Evolutionary conservation across 495 filamentous ascomycete genomes (phyloP), one percentile per base, ranked within the genome.

Genomic region (Lasiosphaeris hirsuta): DNA sequence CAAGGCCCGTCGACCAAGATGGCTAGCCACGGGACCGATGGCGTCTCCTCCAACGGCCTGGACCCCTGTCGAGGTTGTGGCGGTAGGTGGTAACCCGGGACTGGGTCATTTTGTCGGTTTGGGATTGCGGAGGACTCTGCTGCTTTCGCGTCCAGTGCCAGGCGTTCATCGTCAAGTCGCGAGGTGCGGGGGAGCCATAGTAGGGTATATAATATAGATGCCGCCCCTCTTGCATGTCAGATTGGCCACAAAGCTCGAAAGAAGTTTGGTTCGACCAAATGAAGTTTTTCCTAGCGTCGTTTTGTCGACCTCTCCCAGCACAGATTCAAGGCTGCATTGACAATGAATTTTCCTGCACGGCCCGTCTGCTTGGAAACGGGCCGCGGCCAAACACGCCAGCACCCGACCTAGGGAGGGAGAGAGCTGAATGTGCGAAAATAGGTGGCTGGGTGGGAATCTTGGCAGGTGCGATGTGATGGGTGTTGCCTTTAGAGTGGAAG

Each of bases 81-180:
- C 46, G 30, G 33, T 10, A 55, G 37, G 58, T 60, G 43, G 58
- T 51, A 51, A 40, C 58, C 51, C 58, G 58, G 58, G 18, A 43
- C 52, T 54, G 6, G 57, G 13, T 51, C 45, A 39, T 46, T 56
- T 51, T 30, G 23, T 30, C 23, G 5, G 5, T 30, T 30, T 51
- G 53, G 58, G n/a, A 42, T 46, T 15, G 49, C 53, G 53, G 23
- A 30, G 53, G 40, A 30, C 14, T n/a, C 37, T 36, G 11, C 49
- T 36, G 15, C 13, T 18, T 39, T 51, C 7, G 49, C 18, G 13
- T 17, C 30, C n/a, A 51, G 41, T 34, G 9, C 19, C 30, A 10
- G 9, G 1, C 15, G 17, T 2, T 5, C 43, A 23, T 17, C 7
- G 30, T 45, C 17, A 18, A 23, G 43, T 2, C 15, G 18, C 18